Evolutionary conservation across 1,284 basidiomycete genomes (phyloP).

Genomic region (Uromyces viciae-fabae): DNA sequence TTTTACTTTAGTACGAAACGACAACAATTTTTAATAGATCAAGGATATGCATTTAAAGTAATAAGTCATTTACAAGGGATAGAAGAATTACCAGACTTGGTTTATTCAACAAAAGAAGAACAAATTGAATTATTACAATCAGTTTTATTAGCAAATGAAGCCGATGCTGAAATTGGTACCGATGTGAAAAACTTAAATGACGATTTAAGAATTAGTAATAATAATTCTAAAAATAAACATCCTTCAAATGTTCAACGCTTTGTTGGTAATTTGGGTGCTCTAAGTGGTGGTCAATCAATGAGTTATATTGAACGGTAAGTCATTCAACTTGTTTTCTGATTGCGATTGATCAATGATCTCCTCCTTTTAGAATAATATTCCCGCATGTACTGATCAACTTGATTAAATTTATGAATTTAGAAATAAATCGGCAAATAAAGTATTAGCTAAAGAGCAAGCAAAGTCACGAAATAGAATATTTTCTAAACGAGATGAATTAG

Average conservation of each 20-base stretch:
- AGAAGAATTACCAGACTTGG: constrained; percentile 77
- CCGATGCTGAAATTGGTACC: constrained; percentile 79
- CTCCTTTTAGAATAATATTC: constrained; percentile 28
- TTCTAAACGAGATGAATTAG: constrained; percentile 42
- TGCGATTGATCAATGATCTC: neutral
- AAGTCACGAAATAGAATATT: constrained; percentile 43
- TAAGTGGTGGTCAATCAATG: constrained; percentile 55
- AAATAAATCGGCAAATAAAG: constrained; percentile 54
- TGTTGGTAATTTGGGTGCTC: constrained; percentile 53
- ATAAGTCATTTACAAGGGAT: constrained; percentile 96
- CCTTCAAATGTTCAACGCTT: constrained; percentile 50
- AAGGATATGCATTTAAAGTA: constrained; percentile 98
- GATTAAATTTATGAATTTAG: constrained; percentile 46
- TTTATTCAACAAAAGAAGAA: constrained; percentile 83
- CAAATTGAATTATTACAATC: constrained; percentile 92
- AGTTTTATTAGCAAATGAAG: constrained; percentile 85
- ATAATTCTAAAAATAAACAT: constrained; percentile 22
- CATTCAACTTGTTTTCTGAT: neutral
- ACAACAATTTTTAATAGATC: constrained; percentile 95
- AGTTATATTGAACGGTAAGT: constrained; percentile 51
- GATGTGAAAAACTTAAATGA: constrained; percentile 64
- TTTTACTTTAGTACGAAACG: constrained; percentile 99
- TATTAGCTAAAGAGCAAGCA: constrained; percentile 50
- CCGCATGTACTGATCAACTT: neutral
- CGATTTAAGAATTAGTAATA: constrained; percentile 45